Conservation (phyloP, 2,329 filamentous ascomycete species). For the Penicillium palitans region DNA sequence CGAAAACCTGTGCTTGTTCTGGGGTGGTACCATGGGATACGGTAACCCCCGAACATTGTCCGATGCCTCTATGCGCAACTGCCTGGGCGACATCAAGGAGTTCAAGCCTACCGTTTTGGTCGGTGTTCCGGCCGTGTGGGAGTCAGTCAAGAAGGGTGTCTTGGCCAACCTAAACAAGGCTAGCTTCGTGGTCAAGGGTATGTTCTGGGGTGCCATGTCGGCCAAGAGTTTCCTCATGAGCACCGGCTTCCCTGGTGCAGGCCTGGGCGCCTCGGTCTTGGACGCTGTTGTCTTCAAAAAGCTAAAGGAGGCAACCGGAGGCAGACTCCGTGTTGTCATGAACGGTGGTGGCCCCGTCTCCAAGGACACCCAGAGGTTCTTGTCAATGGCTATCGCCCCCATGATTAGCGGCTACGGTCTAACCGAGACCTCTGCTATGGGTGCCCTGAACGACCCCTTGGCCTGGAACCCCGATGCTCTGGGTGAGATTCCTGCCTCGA, state of each 20-base stretch:
- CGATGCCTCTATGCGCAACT: constrained; percentile 82
- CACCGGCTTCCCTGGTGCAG: constrained; percentile 51
- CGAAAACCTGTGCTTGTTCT: constrained; percentile 84
- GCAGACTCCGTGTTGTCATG: constrained; percentile 82
- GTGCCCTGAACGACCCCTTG: constrained; percentile 65
- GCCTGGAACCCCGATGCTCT: constrained; percentile 77
- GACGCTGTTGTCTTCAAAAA: constrained; percentile 89
- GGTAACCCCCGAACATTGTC: constrained; percentile 87
- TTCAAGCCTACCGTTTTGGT: constrained; percentile 87
- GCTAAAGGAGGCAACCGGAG: constrained; percentile 86
- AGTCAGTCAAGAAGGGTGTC: constrained; percentile 95
- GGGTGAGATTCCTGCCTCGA: constrained; percentile 71
- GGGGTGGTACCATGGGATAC: constrained; percentile 91
- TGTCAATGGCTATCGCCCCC: constrained; percentile 87
- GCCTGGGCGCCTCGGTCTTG: constrained; percentile 62
- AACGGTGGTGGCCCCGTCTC: constrained; percentile 92
- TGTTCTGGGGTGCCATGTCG: constrained; percentile 72
- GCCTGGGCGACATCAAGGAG: constrained; percentile 89
- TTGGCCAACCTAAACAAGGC: constrained; percentile 72
- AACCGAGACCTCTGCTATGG: constrained; percentile 81
- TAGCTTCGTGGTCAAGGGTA: constrained; percentile 66
- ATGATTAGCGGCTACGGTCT: constrained; percentile 95
- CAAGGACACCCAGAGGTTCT: constrained; percentile 82
- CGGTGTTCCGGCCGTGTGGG: constrained; percentile 95
- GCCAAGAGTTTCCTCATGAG: constrained; percentile 62